phyloP scores from a whole-genome alignment of 1,284 basidiomycete genomes.

The Leccinum cinnamomeum region DNA sequence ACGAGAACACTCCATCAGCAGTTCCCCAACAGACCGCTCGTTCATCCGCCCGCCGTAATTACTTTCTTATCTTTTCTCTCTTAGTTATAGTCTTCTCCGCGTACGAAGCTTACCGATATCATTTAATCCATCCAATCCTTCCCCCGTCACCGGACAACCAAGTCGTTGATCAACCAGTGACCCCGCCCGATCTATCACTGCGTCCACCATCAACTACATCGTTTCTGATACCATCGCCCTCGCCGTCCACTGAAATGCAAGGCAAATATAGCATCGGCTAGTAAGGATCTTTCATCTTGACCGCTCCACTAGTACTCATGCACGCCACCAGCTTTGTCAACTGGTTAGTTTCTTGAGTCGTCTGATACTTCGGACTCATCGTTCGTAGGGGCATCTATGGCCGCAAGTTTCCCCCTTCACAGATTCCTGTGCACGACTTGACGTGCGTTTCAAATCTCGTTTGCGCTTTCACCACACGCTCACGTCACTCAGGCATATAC shows the following conservation, averaged over 20 bases:
- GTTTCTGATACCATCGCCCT: slow-evolving; percentile 9
- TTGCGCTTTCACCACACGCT: slow-evolving; percentile 7
- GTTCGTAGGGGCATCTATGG: slow-evolving; percentile 88
- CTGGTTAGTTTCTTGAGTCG: slow-evolving; percentile 47
- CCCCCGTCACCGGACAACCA: slow-evolving; percentile 14
- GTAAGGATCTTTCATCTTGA: slow-evolving; percentile 45
- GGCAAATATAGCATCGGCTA: slow-evolving; percentile 79
- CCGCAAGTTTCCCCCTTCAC: slow-evolving; percentile 80
- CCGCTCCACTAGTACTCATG: slow-evolving; percentile 9
- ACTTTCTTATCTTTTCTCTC: slow-evolving; percentile 24
- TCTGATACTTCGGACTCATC: slow-evolving; percentile 10
- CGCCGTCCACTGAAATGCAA: slow-evolving; percentile 25
- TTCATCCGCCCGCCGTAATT: slow-evolving; percentile 14
- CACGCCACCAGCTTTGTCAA: slow-evolving; percentile 62
- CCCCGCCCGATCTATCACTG: slow-evolving; percentile 6
- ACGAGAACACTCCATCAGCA: slow-evolving; percentile 15
- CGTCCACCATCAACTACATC: slow-evolving; percentile 11
- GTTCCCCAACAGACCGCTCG: slow-evolving; percentile 15
- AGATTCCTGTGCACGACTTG: slow-evolving; percentile 79
- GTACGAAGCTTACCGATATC: slow-evolving; percentile 21
- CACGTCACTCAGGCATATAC: slow-evolving; percentile 57
- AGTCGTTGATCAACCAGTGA: slow-evolving; percentile 16
- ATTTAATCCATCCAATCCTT: slow-evolving; percentile 7
- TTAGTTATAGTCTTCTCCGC: slow-evolving; percentile 18
- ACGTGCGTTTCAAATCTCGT: slow-evolving; percentile 58